phyloP scores from a whole-genome alignment of 371 early-diverging fungal genomes.

The Paraphysoderma sedebokerense region DNA sequence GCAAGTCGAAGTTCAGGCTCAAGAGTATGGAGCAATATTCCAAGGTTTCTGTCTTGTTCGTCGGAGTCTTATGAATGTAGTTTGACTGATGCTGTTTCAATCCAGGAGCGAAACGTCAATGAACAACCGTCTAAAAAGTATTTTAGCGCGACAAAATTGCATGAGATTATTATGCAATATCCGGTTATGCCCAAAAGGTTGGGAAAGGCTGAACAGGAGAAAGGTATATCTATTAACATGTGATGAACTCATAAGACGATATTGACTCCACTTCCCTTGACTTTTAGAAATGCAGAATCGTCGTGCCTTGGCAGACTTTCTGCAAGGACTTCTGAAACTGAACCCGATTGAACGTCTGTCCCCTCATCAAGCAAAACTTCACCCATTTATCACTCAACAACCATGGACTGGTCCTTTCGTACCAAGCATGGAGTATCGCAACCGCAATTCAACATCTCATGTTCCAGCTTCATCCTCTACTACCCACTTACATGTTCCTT shows the following conservation, averaged over 20 bases:
- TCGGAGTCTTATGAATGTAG: no score
- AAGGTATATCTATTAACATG: constrained; percentile 7
- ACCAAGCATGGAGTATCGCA: neutral
- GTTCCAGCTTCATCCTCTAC: no score
- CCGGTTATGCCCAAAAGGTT: constrained; percentile 48
- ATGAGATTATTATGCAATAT: constrained; percentile 61
- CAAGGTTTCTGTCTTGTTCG: constrained; percentile 8
- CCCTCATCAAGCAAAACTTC: constrained; percentile 76
- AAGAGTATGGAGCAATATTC: constrained; percentile 72
- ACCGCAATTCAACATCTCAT: no score
- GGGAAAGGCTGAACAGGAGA: constrained; percentile 45
- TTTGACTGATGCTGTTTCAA: no score
- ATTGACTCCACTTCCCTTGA: no score
- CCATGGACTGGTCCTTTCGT: constrained; percentile 26
- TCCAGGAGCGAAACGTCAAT: constrained; percentile 40
- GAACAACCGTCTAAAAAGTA: constrained; percentile 80
- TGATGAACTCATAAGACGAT: no score
- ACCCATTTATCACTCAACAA: constrained; percentile 88
- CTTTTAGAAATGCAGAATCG: constrained; percentile 41
- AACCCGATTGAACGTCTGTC: constrained; percentile 88
- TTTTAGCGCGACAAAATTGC: constrained; percentile 52
- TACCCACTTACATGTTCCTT: no score
- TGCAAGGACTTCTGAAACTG: constrained; percentile 62
- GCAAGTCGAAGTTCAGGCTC: constrained; percentile 29
- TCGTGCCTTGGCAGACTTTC: constrained; percentile 66